Evolutionary conservation across 1,284 basidiomycete species (phyloP), one percentile per base, ranked within the genome.

Genomic region (Cryptococcus jaspeensis): DNA sequence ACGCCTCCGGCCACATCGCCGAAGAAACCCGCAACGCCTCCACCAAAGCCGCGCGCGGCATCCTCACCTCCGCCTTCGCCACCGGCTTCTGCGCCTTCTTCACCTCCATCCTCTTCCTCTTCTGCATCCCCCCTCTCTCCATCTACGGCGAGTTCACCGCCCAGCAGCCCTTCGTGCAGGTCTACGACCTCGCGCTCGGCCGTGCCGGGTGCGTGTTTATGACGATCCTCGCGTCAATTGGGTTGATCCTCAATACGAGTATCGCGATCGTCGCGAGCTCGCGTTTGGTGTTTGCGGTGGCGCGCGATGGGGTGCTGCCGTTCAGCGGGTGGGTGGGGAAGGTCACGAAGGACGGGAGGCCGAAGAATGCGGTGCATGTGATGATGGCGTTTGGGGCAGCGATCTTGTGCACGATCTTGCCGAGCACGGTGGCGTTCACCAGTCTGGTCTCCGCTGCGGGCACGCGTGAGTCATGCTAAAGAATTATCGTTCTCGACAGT

Each of bases 11-110:
- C 0, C 90, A 92, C 62, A 87, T 92, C 57, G 89, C 89, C 2
- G 90, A 92, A 75, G 90, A 92, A 76, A 92, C 90, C 0, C 89
- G 89, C 74, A 87, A 92, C 69, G 90, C 90, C 39, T 88, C 88
- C 59, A 82, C 90, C 43, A 81, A 86, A 42, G 88, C 90, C 7
- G 87, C 86, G 5, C 86, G 84, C 68, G 90, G 90, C 1, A 89
- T 93, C 60, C 77, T 92, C 39, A 83, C 77, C 52, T 87, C 87
- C 61, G 86, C 85, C 23, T 71, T 90, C 23, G 85, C 87, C 13
- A 90, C 89, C 0, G 89, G 87, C 9, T 71, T 87, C 22, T 73
- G 89, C 32, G 88, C 88, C 1, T 90, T 92, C 69, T 77, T 82
- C 44, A 87, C 88, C 18, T 83, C 84, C 1, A 88, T 92, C 58